These are phyloP conservation scores for Phytophthora pseudosyringae DNA, from an alignment of 352 stramenopile genomes.

Conservation along the genomic window DNA sequence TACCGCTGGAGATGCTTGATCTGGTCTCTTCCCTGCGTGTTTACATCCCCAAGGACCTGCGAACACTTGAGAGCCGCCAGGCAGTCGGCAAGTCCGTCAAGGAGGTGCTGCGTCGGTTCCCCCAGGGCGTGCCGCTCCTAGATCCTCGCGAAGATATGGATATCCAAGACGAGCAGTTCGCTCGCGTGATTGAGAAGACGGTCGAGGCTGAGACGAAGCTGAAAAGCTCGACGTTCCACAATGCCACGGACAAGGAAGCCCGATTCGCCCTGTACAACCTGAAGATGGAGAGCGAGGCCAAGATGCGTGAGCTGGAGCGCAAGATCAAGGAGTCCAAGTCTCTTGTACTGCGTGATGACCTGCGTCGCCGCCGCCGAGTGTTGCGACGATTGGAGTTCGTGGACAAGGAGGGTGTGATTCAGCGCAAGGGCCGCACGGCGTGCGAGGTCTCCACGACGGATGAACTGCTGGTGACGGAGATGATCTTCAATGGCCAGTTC, in stretches of 20 bases:
- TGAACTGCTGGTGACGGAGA: slow-evolving; percentile 98
- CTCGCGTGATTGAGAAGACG: slow-evolving; percentile 88
- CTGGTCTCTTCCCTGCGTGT: slow-evolving; percentile 81
- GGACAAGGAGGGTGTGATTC: slow-evolving; percentile 95
- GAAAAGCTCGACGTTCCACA: slow-evolving; percentile 68
- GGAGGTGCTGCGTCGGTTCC: slow-evolving; percentile 78
- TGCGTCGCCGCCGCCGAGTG: slow-evolving; percentile 96
- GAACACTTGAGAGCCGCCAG: slow-evolving; percentile 74
- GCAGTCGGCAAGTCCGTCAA: slow-evolving; percentile 82
- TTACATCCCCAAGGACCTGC: slow-evolving; percentile 87
- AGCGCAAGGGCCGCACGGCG: slow-evolving; percentile 98
- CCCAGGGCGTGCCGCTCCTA: slow-evolving; percentile 89
- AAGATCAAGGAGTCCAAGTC: slow-evolving; percentile 96
- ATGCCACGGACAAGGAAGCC: slow-evolving; percentile 73
- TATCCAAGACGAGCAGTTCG: slow-evolving; percentile 93
- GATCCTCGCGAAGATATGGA: slow-evolving; percentile 96
- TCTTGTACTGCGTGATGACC: slow-evolving; percentile 95
- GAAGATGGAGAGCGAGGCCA: slow-evolving; percentile 92
- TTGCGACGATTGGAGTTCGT: slow-evolving; percentile 97
- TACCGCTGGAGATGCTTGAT: slow-evolving; percentile 82
- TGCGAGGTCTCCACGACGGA: slow-evolving; percentile 99
- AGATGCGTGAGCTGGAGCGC: slow-evolving; percentile 92
- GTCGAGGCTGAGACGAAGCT: slow-evolving; percentile 79
- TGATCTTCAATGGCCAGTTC: slow-evolving; percentile 99
- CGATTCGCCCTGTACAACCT: slow-evolving; percentile 91